These are phyloP conservation scores for Exutisphaerella laricina DNA, from an alignment of 2,329 filamentous ascomycete genomes.

Conservation along the genomic window DNA sequence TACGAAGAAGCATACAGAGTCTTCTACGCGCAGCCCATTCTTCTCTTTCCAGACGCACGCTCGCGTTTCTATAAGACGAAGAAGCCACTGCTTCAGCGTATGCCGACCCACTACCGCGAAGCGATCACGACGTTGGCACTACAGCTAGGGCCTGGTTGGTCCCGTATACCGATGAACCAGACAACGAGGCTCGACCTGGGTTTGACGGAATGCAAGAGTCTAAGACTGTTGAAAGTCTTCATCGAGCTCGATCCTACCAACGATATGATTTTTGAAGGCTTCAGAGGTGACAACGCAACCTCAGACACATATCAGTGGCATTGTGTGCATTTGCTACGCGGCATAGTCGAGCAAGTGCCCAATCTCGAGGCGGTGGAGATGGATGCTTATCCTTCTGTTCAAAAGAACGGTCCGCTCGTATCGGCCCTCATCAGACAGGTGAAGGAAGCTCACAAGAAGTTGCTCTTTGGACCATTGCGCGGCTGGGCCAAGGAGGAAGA, in stretches of 20 bases:
- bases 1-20: slow-evolving; percentile 59
- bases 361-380: slow-evolving; percentile 58
- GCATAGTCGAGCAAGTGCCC: slow-evolving; percentile 54
- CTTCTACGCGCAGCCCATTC: slow-evolving; percentile 61
- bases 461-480: slow-evolving; percentile 63
- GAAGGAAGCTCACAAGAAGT: slow-evolving; percentile 44
- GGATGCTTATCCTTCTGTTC: slow-evolving; percentile 62
- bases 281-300: slow-evolving; percentile 47
- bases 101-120: slow-evolving; percentile 56
- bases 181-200: slow-evolving; percentile 61
- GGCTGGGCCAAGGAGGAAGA: slow-evolving; percentile 55
- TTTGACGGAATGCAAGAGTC: slow-evolving; percentile 55
- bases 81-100: slow-evolving; percentile 61
- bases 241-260: slow-evolving; percentile 66
- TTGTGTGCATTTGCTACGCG: slow-evolving; percentile 51
- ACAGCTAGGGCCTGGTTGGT: slow-evolving; percentile 68
- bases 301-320: slow-evolving; percentile 68
- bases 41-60: slow-evolving; percentile 61
- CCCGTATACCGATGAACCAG: slow-evolving; percentile 64
- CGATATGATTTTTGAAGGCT: slow-evolving; percentile 57
- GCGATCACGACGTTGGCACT: slow-evolving; percentile 61
- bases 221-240: slow-evolving; percentile 59
- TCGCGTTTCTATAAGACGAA: slow-evolving; percentile 68
- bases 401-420: slow-evolving; percentile 61
- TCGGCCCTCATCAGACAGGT: slow-evolving; percentile 52